Evolutionary conservation across 495 filamentous ascomycete genomes (phyloP), one percentile per base, ranked within the genome.

Genomic region (Cercophora samala): DNA sequence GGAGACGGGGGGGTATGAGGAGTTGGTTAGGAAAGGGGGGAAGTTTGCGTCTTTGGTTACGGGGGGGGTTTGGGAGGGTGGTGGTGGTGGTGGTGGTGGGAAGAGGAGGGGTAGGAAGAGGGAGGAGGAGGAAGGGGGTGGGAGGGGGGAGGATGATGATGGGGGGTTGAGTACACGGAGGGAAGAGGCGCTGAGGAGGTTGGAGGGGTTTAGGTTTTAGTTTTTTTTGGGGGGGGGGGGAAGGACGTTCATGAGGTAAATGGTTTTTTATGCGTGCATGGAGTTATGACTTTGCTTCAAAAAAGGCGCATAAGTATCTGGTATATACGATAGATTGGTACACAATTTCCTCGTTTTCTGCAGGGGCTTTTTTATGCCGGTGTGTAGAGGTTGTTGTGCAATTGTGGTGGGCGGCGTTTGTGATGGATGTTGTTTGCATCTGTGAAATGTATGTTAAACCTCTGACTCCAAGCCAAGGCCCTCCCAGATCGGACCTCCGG

Each of bases 1-100:
- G 0, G 91, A 95, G 70, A 76, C 82, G 53, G 92, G 91, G 0
- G 62, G 74, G 5, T 93, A 88, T 74, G 72, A 82, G 19, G 81
- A 83, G 63, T 72, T 95, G 72, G 62, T 80, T 0, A 62, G 22
- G 52, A 72, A 22, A 60, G 72, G 68, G 13, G 79, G 77, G 0
- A 69, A 68, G 67, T 80, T 82, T 65, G 69, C 71, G 1, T 72
- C 67, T 59, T 68, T 82, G 13, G 68, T 81, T 32, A 75, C 73
- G 21, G 78, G 73, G 23, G 78, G 75, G 24, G 46, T 70, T 5
- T 78, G 78, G 26, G 15, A 21, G 25, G 0, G 8, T 23, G 74
- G 67, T 29, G 73, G 42, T 21, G 46, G 23, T 62, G 65, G n/a
- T 61, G 17, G 42, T 53, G n/a, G n/a, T n/a, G n/a, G n/a, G n/a